Evolutionary conservation across 495 filamentous ascomycete genomes (phyloP), one percentile per base, ranked within the genome.

Genomic region (Ascodesmis nigricans): DNA sequence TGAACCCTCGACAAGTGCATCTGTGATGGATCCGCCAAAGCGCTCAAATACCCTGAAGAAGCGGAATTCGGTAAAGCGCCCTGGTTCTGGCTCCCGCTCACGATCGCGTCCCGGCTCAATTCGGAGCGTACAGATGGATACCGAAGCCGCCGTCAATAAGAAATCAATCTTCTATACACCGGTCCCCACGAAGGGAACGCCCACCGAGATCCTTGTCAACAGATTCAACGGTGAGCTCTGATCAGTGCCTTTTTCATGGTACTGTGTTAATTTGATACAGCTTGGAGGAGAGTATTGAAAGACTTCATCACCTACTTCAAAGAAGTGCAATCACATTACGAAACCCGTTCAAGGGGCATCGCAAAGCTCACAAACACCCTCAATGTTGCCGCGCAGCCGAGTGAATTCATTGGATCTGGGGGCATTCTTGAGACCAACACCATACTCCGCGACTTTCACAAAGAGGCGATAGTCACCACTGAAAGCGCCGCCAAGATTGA

Each of bases 231-330:
- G 83, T 91, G 61, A 33, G 68, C 57, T 29, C 13, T n/a, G 16
- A 10, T 10, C 8, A 7, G 14, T 31, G 3, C 1, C 8, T 34
- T 31, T 32, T 30, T 29, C 2, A 29, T 17, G 3, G 16, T 6
- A 34, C n/a, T 2, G 17, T 10, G 19, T 20, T 31, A 31, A 34
- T 10, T 7, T n/a, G 14, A 9, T 35, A 19, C 42, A 92, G 87
- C 78, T 33, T 97, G 87, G 87, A 67, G 87, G 23, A 91, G 91
- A 62, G 64, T 91, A 8, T 65, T 97, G 20, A 97, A 97, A 54
- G 83, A 92, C 46, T 62, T 92, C 24, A 92, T 93, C 42, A 62
- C 78, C 19, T 97, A 91, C 53, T 95, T 91, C 55, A 71, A 80
- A 43, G 87, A 97, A 56, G 67, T 95, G 14, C 80, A 92, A 55